A percentile compares a stretch with the other conserved stretches of the same genome.
These are phyloP conservation scores for Neoboletus subvelutipes DNA, from an alignment of 768 basidiomycete species.

Conservation along the genomic window DNA sequence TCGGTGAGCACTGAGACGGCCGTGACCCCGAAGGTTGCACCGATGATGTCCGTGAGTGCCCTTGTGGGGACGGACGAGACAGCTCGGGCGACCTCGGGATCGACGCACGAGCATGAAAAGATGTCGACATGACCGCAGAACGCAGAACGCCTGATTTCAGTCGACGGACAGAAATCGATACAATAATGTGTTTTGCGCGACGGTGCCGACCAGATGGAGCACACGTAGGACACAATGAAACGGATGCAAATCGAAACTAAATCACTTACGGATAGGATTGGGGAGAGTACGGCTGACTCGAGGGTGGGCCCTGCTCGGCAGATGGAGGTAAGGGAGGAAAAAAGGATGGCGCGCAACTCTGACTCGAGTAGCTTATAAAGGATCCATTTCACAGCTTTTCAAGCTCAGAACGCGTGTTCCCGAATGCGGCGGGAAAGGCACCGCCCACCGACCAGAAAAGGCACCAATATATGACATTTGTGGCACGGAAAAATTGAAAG, in stretches of 20 bases:
- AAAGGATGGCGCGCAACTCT: constrained; percentile 1
- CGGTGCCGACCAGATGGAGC: constrained; percentile 20
- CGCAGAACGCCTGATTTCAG: constrained; percentile 25
- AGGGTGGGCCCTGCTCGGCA: constrained; percentile 10
- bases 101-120: constrained; percentile 15
- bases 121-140: constrained; percentile 16
- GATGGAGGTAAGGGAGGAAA: constrained; percentile 21
- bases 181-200: constrained; percentile 16
- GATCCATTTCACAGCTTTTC: constrained; percentile 33
- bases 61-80: constrained; percentile 31
- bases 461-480: not conserved
- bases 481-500: not conserved
- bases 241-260: constrained; percentile 23
- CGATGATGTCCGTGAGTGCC: constrained; percentile 34
- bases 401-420: constrained; percentile 35
- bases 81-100: constrained; percentile 31
- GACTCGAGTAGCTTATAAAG: constrained; percentile 36
- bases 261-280: constrained; percentile 27
- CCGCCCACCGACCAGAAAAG: constrained; percentile 17
- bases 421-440: constrained; percentile 19
- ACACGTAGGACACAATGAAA: constrained; percentile 35
- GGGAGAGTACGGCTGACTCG: constrained; percentile 22
- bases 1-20: constrained; percentile 22
- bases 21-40: constrained; percentile 23
- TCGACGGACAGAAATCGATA: constrained; percentile 32